phyloP scores from a whole-genome alignment of 78 protist species.

The Dictyostelium citrinum region DNA sequence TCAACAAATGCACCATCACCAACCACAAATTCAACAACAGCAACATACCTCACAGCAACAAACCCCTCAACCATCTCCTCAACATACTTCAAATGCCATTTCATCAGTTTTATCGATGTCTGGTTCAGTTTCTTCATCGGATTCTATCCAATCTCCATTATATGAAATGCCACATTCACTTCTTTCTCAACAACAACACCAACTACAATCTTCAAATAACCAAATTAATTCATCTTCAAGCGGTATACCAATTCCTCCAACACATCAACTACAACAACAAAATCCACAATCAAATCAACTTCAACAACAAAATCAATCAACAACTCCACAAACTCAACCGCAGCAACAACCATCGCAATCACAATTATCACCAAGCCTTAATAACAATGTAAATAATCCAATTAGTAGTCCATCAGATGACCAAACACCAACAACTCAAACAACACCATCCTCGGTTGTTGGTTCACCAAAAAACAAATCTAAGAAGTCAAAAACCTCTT shows the following conservation, averaged over 20 bases:
- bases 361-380: not conserved
- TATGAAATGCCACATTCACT: conserved; percentile 4
- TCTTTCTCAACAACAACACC: not conserved
- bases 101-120: not conserved
- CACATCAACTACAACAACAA: not conserved
- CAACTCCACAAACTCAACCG: not conserved
- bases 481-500: not conserved
- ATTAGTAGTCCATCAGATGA: not conserved
- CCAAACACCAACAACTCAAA: not conserved
- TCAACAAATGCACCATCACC: conserved; percentile 44
- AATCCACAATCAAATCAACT: not conserved
- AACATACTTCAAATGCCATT: conserved; percentile 21
- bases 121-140: conserved; percentile 19
- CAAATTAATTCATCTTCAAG: not conserved
- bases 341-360: not conserved
- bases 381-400: not conserved
- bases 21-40: conserved; percentile 17
- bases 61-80: conserved; percentile 40
- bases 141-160: conserved; percentile 46
- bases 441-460: not conserved
- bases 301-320: not conserved
- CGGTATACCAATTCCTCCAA: not conserved
- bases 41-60: conserved; percentile 42
- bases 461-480: conserved; percentile 26
- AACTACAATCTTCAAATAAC: not conserved